A percentile compares a stretch with the other conserved stretches of the same genome.
These are phyloP conservation scores for Neofusicoccum umdonicola DNA, from an alignment of 2,329 filamentous ascomycete genomes.

Conservation along the genomic window DNA sequence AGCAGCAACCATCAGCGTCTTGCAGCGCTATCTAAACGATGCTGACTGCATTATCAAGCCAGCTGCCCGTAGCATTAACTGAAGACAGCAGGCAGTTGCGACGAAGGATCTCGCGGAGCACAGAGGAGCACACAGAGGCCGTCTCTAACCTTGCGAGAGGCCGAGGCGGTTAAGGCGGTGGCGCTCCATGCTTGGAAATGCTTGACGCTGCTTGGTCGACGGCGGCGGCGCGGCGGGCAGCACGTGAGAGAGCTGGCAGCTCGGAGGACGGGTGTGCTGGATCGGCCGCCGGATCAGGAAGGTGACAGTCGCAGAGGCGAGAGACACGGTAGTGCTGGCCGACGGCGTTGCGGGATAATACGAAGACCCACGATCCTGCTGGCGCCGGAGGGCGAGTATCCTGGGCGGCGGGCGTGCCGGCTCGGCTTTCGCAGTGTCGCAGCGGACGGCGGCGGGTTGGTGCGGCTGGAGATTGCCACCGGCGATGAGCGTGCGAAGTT, in stretches of 20 bases:
- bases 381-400: background rate
- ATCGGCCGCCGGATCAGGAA: background rate
- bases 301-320: background rate
- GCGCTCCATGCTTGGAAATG: background rate
- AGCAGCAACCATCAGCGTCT: background rate
- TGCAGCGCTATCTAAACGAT: background rate
- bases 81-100: background rate
- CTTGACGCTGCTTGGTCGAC: constrained; percentile 12
- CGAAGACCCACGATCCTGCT: background rate
- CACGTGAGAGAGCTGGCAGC: background rate
- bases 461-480: background rate
- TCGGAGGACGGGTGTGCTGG: background rate
- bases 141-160: background rate
- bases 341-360: background rate
- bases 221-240: background rate
- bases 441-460: too few species aligned
- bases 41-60: background rate
- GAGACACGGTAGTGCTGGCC: background rate
- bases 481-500: background rate
- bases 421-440: too few species aligned
- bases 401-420: too few species aligned
- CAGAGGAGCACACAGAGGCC: background rate
- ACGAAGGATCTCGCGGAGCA: background rate
- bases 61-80: background rate
- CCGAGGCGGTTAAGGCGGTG: background rate